Percentiles rank a stretch among this genome's conserved stretches.
These are phyloP conservation scores for Cucurbita moschata DNA, from an alignment of 306 rosid species.

Conservation along the genomic window DNA sequence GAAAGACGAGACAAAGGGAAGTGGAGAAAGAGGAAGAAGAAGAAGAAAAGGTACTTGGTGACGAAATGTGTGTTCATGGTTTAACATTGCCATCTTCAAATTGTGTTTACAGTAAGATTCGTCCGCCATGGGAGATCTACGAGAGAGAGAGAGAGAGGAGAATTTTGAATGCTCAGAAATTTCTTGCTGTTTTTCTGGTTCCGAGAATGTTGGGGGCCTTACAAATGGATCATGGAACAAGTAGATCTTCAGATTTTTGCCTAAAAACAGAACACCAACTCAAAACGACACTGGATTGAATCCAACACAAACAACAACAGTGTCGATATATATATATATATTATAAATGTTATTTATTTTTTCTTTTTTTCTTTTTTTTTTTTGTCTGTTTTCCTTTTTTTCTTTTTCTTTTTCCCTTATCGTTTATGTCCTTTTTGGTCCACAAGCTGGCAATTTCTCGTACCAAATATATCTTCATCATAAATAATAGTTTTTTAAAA, in stretches of 20 bases:
- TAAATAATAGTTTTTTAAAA: neutral
- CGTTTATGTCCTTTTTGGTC: neutral
- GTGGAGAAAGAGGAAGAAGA: too few relatives aligned
- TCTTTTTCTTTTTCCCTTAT: too few relatives aligned
- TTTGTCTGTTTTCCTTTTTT: neutral
- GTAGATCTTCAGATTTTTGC: neutral
- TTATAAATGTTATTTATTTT: too few relatives aligned
- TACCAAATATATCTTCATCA: neutral
- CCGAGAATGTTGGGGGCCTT: neutral
- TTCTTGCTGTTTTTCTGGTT: neutral
- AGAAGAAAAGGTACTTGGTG: conserved; percentile 36
- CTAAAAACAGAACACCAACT: neutral
- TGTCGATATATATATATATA: too few relatives aligned
- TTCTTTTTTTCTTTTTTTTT: too few relatives aligned
- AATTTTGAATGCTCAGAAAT: neutral
- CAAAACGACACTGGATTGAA: neutral
- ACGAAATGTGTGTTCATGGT: conserved; percentile 71
- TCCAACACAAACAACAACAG: too few relatives aligned
- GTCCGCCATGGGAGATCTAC: conserved; percentile 10
- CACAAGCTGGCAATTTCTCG: neutral
- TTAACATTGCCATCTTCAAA: conserved; percentile 64
- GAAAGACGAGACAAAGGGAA: neutral
- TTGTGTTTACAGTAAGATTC: conserved; percentile 45
- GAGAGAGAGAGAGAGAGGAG: neutral
- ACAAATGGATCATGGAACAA: neutral